Percentiles rank a stretch among this genome's conserved stretches.
These are phyloP conservation scores for Bacidia rubella DNA, from an alignment of 495 filamentous ascomycete species.

Conservation along the genomic window DNA sequence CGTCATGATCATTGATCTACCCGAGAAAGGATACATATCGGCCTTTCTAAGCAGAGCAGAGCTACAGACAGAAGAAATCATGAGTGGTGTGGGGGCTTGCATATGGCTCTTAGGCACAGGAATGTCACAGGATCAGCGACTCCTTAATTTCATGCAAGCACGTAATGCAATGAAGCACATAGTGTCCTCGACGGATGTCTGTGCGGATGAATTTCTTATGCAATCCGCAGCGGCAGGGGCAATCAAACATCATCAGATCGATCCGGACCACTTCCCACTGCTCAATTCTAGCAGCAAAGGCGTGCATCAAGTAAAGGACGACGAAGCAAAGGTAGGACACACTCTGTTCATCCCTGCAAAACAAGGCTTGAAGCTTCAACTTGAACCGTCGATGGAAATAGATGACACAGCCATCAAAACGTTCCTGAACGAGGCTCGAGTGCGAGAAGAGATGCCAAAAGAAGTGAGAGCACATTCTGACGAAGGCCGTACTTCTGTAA, in stretches of 20 bases:
- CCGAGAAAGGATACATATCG: constrained; percentile 50
- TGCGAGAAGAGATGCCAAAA: constrained; percentile 26
- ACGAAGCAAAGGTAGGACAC: constrained; percentile 1
- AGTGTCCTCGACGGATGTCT: constrained; percentile 56
- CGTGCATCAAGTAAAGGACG: constrained; percentile 22
- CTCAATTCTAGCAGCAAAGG: constrained; percentile 43
- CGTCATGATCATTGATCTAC: constrained; percentile 69
- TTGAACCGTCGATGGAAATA: constrained; percentile 51
- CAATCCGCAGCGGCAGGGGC: constrained; percentile 46
- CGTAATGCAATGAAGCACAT: constrained; percentile 53
- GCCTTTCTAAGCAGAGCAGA: constrained; percentile 54
- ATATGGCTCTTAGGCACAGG: constrained; percentile 70
- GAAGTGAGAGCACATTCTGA: constrained; percentile 37
- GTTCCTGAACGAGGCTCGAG: constrained; percentile 36
- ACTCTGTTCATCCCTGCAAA: constrained; percentile 23
- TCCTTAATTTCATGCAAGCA: constrained; percentile 55
- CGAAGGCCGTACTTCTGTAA: constrained; percentile 31
- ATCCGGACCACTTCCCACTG: constrained; percentile 51
- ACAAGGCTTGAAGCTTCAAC: constrained; percentile 41
- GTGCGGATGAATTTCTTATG: constrained; percentile 58
- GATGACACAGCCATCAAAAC: constrained; percentile 34
- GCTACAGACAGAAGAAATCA: constrained; percentile 53
- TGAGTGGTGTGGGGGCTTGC: constrained; percentile 50
- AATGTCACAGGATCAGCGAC: constrained; percentile 43
- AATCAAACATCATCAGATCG: constrained; percentile 54